Evolutionary conservation across 2,329 filamentous ascomycete genomes (phyloP).

Genomic region (Balansia obtecta): DNA sequence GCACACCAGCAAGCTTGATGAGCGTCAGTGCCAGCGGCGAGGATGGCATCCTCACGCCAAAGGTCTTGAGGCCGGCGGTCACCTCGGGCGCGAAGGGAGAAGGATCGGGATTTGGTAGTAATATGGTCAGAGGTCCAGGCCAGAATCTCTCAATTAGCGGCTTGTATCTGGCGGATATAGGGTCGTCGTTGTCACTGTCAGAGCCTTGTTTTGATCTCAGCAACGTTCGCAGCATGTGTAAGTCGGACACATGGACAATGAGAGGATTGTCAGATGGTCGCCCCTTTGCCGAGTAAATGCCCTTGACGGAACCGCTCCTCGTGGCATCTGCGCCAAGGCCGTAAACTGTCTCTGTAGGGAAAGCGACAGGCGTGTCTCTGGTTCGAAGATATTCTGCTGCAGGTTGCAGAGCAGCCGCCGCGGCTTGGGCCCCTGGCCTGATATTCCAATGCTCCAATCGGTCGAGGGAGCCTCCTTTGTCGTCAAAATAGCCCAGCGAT

Average conservation of each 20-base stretch:
- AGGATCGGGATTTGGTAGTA: slow-evolving; percentile 61
- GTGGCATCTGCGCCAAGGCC: slow-evolving; percentile 95
- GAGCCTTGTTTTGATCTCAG: slow-evolving; percentile 23
- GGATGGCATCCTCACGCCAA: slow-evolving; percentile 82
- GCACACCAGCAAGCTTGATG: slow-evolving; percentile 65
- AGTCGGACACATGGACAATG: slow-evolving; percentile 80
- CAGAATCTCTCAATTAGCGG: slow-evolving; percentile 75
- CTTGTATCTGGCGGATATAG: slow-evolving; percentile 63
- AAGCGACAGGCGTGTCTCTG: slow-evolving; percentile 70
- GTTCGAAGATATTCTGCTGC: slow-evolving; percentile 55
- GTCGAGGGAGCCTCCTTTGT: slow-evolving; percentile 13
- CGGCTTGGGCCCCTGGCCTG: slow-evolving; percentile 15
- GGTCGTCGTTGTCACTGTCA: slow-evolving; percentile 24
- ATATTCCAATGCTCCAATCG: slow-evolving; percentile 32
- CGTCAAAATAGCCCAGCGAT: slow-evolving; percentile 23
- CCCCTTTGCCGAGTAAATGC: slow-evolving; percentile 88
- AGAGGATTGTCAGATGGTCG: slow-evolving; percentile 89
- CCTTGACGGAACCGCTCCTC: slow-evolving; percentile 65
- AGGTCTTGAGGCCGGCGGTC: slow-evolving; percentile 71
- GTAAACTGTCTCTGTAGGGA: slow-evolving; percentile 96
- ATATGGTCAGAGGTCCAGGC: slow-evolving; percentile 87
- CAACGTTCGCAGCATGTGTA: slow-evolving; percentile 59
- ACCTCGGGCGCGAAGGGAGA: slow-evolving; percentile 79
- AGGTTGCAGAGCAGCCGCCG: slow-evolving; percentile 36
- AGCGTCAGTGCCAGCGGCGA: slow-evolving; percentile 76